phyloP scores from a whole-genome alignment of 2,329 filamentous ascomycete genomes.

The Chrysoporthe puriensis region DNA sequence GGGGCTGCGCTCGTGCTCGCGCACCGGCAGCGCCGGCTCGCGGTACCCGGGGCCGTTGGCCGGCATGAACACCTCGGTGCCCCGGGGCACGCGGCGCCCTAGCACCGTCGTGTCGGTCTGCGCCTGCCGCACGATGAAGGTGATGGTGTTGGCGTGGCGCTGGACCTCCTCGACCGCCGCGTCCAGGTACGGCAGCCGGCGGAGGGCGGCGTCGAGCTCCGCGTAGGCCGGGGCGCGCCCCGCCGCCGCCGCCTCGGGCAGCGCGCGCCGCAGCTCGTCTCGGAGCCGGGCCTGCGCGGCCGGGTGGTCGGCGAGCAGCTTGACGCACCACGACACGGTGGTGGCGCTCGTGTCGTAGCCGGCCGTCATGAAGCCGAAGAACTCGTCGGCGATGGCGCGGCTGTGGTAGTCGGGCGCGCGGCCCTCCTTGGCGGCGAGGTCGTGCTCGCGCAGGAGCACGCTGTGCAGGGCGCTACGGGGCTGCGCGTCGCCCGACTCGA shows the following conservation, averaged over 20 bases:
- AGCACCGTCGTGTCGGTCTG: conserved; percentile 40
- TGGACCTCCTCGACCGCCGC: conserved; percentile 44
- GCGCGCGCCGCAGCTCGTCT: conserved; percentile 15
- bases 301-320: conserved; percentile 34
- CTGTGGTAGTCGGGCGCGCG: conserved; percentile 33
- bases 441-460: conserved; percentile 39
- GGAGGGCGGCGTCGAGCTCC: conserved; percentile 36
- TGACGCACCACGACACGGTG: conserved; percentile 35
- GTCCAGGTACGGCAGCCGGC: conserved; percentile 41
- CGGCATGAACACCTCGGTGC: conserved; percentile 46
- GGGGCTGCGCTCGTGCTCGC: conserved; percentile 36
- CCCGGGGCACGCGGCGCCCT: conserved; percentile 40
- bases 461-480: conserved; percentile 39
- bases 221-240: conserved; percentile 35
- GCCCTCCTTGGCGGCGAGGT: conserved; percentile 34
- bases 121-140: conserved; percentile 38
- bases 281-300: conserved; percentile 34
- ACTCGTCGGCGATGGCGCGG: conserved; percentile 35
- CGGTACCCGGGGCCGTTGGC: conserved; percentile 42
- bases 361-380: conserved; percentile 39
- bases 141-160: conserved; percentile 37
- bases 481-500: conserved; percentile 30
- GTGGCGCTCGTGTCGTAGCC: conserved; percentile 41
- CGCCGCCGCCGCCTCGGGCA: conserved; percentile 31
- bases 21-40: conserved; percentile 34